Evolutionary conservation across 129 eudicot genomes (phyloP).

Genomic region (Flaveria linearis): DNA sequence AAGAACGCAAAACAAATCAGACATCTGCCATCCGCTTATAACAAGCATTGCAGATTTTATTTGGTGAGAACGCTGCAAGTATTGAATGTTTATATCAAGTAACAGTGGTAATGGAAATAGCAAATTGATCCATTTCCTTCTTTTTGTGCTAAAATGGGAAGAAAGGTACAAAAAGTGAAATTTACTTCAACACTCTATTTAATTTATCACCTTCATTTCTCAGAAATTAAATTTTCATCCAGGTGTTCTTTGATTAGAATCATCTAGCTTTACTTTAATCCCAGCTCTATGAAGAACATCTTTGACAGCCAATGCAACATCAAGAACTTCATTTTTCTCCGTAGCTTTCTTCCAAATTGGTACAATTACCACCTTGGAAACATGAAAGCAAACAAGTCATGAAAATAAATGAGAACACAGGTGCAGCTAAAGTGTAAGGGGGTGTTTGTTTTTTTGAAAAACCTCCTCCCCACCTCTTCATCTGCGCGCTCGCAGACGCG

Average conservation of each 20-base stretch:
- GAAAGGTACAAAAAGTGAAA: too few species aligned
- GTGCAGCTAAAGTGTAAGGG: not conserved
- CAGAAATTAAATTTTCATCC: constrained; percentile 97
- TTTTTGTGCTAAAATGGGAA: not conserved
- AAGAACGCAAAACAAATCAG: not conserved
- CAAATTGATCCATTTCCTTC: not conserved
- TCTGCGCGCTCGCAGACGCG: too few species aligned
- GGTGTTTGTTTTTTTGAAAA: too few species aligned
- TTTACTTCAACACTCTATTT: too few species aligned
- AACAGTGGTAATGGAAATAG: not conserved
- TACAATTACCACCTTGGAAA: constrained; percentile 73
- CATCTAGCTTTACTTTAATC: constrained; percentile 78
- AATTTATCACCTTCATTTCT: constrained; percentile 83
- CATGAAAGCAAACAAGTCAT: constrained; percentile 16
- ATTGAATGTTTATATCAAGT: not conserved
- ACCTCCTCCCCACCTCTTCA: too few species aligned
- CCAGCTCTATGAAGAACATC: constrained; percentile 75
- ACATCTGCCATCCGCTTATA: not conserved
- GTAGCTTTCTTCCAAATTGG: constrained; percentile 90
- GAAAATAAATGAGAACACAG: not conserved
- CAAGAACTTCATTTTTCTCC: constrained; percentile 70
- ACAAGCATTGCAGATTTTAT: not conserved
- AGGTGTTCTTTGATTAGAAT: constrained; percentile 91
- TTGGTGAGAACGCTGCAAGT: not conserved
- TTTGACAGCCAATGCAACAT: constrained; percentile 69